Percentiles rank a stretch among this genome's conserved stretches.
Conservation (phyloP, 2,329 filamentous ascomycete genomes). For the Diaporthe nobilis region DNA sequence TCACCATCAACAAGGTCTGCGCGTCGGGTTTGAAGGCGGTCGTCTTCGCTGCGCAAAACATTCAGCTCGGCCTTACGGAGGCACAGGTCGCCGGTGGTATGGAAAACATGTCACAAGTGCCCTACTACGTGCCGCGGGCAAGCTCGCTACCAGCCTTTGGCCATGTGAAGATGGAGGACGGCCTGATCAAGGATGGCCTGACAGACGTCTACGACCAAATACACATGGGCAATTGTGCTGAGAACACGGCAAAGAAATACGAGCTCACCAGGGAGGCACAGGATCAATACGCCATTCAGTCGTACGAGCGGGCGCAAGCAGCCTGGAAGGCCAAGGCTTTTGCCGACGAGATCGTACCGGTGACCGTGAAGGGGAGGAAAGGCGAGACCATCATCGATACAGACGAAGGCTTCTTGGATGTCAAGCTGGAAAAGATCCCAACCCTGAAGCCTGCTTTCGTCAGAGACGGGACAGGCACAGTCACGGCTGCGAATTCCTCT, state of each 20-base stretch:
- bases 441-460: conserved; percentile 93
- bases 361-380: conserved; percentile 87
- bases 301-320: conserved; percentile 89
- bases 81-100: conserved; percentile 95
- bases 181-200: conserved; percentile 92
- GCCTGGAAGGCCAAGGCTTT: conserved; percentile 90
- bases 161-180: conserved; percentile 89
- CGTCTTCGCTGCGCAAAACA: conserved; percentile 90
- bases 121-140: conserved; percentile 90
- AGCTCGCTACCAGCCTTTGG: conserved; percentile 88
- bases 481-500: conserved; percentile 95
- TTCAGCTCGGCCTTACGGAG: conserved; percentile 90
- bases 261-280: conserved; percentile 86
- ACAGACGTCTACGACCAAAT: conserved; percentile 98
- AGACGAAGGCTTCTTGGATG: conserved; percentile 90
- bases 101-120: conserved; percentile 97
- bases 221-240: conserved; percentile 98
- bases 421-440: conserved; percentile 88
- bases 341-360: conserved; percentile 89
- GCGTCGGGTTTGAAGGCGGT: conserved; percentile 96
- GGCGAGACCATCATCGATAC: conserved; percentile 83
- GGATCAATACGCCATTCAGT: conserved; percentile 90
- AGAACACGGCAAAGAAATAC: conserved; percentile 93
- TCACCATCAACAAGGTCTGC: conserved; percentile 98
- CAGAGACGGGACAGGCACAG: conserved; percentile 85